Percentiles rank a stretch among this genome's conserved stretches.
Conservation (phyloP, 2,329 filamentous ascomycete species). For the Colletotrichum australisinense region DNA sequence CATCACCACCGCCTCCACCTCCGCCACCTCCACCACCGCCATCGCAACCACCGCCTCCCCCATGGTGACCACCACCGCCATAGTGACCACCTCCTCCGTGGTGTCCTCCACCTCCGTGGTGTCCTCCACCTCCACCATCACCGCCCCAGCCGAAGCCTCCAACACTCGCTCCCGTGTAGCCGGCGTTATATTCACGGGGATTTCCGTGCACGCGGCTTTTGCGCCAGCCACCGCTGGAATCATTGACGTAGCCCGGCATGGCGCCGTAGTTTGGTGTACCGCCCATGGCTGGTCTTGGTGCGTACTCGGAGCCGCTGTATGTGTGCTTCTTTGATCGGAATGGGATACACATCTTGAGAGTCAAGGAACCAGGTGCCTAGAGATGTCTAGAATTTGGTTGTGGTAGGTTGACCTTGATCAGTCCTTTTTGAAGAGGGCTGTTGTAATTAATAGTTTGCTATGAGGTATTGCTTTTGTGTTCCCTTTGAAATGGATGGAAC, state of each 20-base stretch:
- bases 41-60: not conserved
- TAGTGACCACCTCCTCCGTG: not conserved
- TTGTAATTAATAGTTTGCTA: not conserved
- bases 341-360: slow-evolving; percentile 9
- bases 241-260: not conserved
- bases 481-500: too few species aligned
- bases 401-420: not conserved
- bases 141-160: not conserved
- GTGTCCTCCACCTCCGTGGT: not conserved
- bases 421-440: not conserved
- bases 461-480: not conserved
- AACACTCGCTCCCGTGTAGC: not conserved
- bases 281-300: not conserved
- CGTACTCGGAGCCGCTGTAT: not conserved
- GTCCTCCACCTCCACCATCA: not conserved
- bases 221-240: not conserved
- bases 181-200: too few species aligned
- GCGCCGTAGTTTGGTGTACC: not conserved
- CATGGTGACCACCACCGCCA: not conserved
- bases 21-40: slow-evolving; percentile 2
- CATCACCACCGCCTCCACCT: not conserved
- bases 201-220: too few species aligned
- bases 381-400: not conserved
- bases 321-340: slow-evolving; percentile 9
- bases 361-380: too few species aligned